These are phyloP conservation scores for Lagerstroemia speciosa DNA, from an alignment of 345 rosid genomes.

Conservation along the genomic window DNA sequence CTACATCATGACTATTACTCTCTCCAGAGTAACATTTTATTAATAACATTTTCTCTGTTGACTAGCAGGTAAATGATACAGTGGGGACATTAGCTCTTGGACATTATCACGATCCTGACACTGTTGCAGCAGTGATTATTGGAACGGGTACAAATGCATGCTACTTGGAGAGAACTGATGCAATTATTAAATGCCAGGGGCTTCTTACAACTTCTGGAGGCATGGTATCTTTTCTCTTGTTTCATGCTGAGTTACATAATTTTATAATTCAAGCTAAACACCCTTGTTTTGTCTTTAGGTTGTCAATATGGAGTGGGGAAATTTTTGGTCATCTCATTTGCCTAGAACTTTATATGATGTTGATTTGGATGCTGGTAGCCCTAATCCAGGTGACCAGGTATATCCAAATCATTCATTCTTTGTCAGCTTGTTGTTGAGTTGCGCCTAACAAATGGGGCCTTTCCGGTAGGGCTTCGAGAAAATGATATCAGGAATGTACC, in stretches of 20 bases:
- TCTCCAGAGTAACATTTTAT: too few relatives aligned
- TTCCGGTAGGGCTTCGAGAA: constrained; percentile 84
- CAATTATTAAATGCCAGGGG: constrained; percentile 85
- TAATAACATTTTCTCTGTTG: background rate
- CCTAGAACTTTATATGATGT: constrained; percentile 86
- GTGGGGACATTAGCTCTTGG: constrained; percentile 91
- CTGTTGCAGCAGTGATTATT: constrained; percentile 82
- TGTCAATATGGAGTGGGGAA: constrained; percentile 98
- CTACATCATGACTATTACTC: too few relatives aligned
- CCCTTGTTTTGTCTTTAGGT: constrained; percentile 36
- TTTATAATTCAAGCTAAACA: background rate
- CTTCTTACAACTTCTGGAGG: constrained; percentile 72
- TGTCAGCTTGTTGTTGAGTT: background rate
- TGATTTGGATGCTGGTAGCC: constrained; percentile 76
- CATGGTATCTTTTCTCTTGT: constrained; percentile 56
- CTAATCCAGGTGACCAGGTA: constrained; percentile 84
- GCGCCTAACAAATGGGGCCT: background rate
- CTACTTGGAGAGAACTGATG: constrained; percentile 82
- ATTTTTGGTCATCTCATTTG: constrained; percentile 90
- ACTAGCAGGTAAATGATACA: constrained; percentile 81
- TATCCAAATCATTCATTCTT: constrained; percentile 9
- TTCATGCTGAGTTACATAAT: background rate
- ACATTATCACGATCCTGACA: constrained; percentile 77
- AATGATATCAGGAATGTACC: constrained; percentile 95
- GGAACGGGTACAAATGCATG: constrained; percentile 98